phyloP scores from a whole-genome alignment of 805 yeast genomes.

The Isabelozyma heimii region DNA sequence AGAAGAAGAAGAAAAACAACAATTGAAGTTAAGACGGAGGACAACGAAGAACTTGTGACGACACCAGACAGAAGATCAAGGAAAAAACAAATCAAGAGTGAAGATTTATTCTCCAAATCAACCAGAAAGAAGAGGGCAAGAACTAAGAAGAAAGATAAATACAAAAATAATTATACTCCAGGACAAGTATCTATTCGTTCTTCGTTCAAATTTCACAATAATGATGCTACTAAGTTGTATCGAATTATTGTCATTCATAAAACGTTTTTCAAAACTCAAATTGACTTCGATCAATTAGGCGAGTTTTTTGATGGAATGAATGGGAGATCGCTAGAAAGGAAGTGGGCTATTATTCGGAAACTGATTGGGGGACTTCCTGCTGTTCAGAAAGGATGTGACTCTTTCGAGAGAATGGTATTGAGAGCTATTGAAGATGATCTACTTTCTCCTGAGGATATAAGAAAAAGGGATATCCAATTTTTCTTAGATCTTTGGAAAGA shows the following conservation, averaged over 20 bases:
- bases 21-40: background rate
- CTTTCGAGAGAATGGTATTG: slow-evolving; percentile 67
- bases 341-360: slow-evolving; percentile 70
- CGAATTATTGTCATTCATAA: slow-evolving; percentile 68
- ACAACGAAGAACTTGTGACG: background rate
- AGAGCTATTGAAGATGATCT: slow-evolving; percentile 55
- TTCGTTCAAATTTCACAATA: slow-evolving; percentile 27
- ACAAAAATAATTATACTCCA: slow-evolving; percentile 4
- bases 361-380: slow-evolving; percentile 43
- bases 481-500: slow-evolving; percentile 67
- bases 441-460: slow-evolving; percentile 49
- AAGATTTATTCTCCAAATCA: background rate
- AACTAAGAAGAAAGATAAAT: background rate
- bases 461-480: slow-evolving; percentile 44
- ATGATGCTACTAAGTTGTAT: slow-evolving; percentile 54
- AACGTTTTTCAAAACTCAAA: slow-evolving; percentile 52
- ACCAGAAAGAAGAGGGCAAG: background rate
- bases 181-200: slow-evolving; percentile 7
- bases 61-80: background rate
- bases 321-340: slow-evolving; percentile 49
- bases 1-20: background rate
- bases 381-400: slow-evolving; percentile 57
- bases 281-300: slow-evolving; percentile 66
- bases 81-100: slow-evolving; percentile 1
- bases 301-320: slow-evolving; percentile 41